A percentile compares a stretch with the other conserved stretches of the same genome.
phyloP scores from a whole-genome alignment of 2,329 filamentous ascomycete genomes.

The Phialophora verrucosa region DNA sequence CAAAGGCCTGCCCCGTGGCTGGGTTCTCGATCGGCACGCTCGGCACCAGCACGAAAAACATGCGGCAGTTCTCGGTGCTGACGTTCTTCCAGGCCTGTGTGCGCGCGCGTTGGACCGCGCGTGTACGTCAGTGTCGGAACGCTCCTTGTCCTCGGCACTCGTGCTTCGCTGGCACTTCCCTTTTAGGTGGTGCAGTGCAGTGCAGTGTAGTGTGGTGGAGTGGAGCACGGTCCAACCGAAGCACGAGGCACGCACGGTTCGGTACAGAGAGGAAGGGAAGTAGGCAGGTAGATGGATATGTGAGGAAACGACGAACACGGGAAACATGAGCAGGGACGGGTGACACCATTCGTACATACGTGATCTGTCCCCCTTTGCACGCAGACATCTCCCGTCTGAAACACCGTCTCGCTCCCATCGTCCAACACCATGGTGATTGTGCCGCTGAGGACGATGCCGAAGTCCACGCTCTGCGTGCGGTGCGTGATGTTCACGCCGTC shows the following conservation, averaged over 20 bases:
- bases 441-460: conserved; percentile 43
- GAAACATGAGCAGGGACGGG: too few relatives aligned
- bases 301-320: neutral
- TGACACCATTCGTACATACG: conserved; percentile 20
- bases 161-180: too few relatives aligned
- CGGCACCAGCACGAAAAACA: conserved; percentile 39
- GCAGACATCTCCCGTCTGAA: conserved; percentile 42
- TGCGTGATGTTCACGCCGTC: conserved; percentile 38
- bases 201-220: neutral
- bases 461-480: conserved; percentile 41
- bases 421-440: conserved; percentile 43
- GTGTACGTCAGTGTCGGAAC: neutral
- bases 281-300: too few relatives aligned
- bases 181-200: neutral
- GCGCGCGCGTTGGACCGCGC: neutral
- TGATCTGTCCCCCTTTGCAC: conserved; percentile 41
- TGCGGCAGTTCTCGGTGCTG: conserved; percentile 32
- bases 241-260: too few relatives aligned
- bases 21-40: conserved; percentile 29
- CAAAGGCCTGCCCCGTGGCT: conserved; percentile 30
- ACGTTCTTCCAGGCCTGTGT: conserved; percentile 36
- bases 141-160: neutral
- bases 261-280: neutral
- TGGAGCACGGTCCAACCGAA: too few relatives aligned
- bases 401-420: conserved; percentile 40